Percentiles rank a stretch among this genome's conserved stretches.
phyloP scores from a whole-genome alignment of 140 eudicot species.

The Senecio squalidus region DNA sequence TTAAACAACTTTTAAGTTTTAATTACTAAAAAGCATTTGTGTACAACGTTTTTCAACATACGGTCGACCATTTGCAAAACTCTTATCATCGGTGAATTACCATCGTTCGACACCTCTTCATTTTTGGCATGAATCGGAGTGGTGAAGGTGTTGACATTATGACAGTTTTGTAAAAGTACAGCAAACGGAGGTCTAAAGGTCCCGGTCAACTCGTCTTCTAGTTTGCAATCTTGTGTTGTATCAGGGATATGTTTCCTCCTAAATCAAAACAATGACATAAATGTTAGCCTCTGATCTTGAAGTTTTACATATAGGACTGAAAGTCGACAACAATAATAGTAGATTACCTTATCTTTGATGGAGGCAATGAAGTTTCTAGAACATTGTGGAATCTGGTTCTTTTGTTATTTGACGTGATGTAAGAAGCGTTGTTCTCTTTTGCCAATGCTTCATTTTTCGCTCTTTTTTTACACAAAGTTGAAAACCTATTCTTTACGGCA shows the following conservation, averaged over 20 bases:
- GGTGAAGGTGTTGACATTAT: constrained; percentile 22
- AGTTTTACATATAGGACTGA: not conserved
- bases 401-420: constrained; percentile 64
- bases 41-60: constrained; percentile 10
- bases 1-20: not conserved
- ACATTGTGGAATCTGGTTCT: constrained; percentile 56
- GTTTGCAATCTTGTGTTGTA: constrained; percentile 24
- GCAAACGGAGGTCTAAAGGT: constrained; percentile 63
- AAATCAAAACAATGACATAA: constrained; percentile 17
- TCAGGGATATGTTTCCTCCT: constrained; percentile 58
- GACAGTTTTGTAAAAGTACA: constrained; percentile 56
- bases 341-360: constrained; percentile 80
- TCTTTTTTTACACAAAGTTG: constrained; percentile 93
- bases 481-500: constrained; percentile 95
- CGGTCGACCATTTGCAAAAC: no score
- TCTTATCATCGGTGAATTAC: constrained; percentile 27
- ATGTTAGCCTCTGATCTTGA: constrained; percentile 4
- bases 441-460: constrained; percentile 89
- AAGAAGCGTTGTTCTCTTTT: constrained; percentile 61
- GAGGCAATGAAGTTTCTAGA: constrained; percentile 43
- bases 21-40: constrained; percentile 5
- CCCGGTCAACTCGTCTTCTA: constrained; percentile 11
- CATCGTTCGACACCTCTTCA: constrained; percentile 43
- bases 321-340: not conserved
- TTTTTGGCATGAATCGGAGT: constrained; percentile 29